A percentile compares a stretch with the other conserved stretches of the same genome.
These are phyloP conservation scores for Scorias spongiosa DNA, from an alignment of 2,329 filamentous ascomycete genomes.

Conservation along the genomic window DNA sequence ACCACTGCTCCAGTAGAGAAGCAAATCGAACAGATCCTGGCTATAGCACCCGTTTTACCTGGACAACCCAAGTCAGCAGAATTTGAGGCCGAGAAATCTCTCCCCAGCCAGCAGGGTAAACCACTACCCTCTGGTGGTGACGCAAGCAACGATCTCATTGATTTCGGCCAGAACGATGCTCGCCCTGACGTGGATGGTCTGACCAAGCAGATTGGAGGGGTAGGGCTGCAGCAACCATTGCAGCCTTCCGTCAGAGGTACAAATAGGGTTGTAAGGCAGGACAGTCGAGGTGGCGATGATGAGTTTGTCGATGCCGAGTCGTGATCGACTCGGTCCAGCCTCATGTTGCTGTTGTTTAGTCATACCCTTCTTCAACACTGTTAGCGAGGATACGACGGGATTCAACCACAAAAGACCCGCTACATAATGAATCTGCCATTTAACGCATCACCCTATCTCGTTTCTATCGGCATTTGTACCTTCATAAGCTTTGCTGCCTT, in stretches of 20 bases:
- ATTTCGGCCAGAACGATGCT: conserved; percentile 37
- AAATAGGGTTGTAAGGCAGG: conserved; percentile 17
- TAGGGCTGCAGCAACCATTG: conserved; percentile 7
- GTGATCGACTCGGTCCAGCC: conserved; percentile 5
- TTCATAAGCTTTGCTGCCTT: too few species aligned
- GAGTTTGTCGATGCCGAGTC: conserved; percentile 33
- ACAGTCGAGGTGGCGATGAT: conserved; percentile 29
- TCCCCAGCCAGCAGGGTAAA: conserved; percentile 9
- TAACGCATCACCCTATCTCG: too few species aligned
- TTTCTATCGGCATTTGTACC: too few species aligned
- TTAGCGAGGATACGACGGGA: not conserved
- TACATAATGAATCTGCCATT: too few species aligned
- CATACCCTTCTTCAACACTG: not conserved
- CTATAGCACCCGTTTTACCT: conserved; percentile 69
- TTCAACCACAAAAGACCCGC: too few species aligned
- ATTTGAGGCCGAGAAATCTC: conserved; percentile 5
- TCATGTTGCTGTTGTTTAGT: conserved; percentile 2
- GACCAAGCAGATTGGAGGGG: conserved; percentile 1
- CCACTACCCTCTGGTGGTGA: not conserved
- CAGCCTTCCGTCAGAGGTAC: conserved; percentile 2
- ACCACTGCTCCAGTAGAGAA: conserved; percentile 45
- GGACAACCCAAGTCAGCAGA: conserved; percentile 39
- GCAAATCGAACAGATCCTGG: conserved; percentile 67
- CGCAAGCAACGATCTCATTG: conserved; percentile 35
- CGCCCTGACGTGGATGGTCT: not conserved